Evolutionary conservation across 768 basidiomycete species (phyloP), one percentile per base, ranked within the genome.

Genomic region (Phaffia australis): DNA sequence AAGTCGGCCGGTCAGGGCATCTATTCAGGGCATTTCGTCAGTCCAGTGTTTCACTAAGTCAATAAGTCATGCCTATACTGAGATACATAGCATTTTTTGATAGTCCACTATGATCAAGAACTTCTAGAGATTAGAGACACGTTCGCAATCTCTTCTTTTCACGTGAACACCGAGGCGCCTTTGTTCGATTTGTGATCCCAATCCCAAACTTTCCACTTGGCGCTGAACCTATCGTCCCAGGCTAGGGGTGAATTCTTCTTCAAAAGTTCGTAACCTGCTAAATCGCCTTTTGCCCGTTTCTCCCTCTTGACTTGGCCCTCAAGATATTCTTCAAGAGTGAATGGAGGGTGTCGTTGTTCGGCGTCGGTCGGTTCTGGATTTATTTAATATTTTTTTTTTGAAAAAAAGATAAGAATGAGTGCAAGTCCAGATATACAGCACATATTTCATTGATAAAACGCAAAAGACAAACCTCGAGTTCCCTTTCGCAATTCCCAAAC

Each of bases 241-340:
- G 57, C 56, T 3, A 68, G 49, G 16, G 57, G 56, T 32, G 57
- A 63, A 11, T 54, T 46, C 32, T 60, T 52, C 23, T 63, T 42
- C 32, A 63, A 27, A 11, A 68, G 48, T 25, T 35, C 35, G 49
- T 60, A 64, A 15, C 67, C 67, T 16, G 58, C 67, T 9, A 63
- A 50, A n/a, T 69, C 63, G 23, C 57, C 46, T 16, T 35, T 23
- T 3, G 61, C 63, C 14, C 67, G 61, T 54, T 63, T 30, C 49
- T 69, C 67, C 23, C 61, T 56, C 61, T 63, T 69, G 51, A 63
- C 23, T 5, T 63, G 62, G n/a, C 64, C 67, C 29, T 63, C 62
- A n/a, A 54, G 25, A 19, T 63, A 63, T 21, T 63, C 50, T 8
- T 51, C 55, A 27, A 63, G 27, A 14, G 67, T 69, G 27, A 42